Conservation (phyloP, 257 asterid genomes). For the Rhazya stricta region DNA sequence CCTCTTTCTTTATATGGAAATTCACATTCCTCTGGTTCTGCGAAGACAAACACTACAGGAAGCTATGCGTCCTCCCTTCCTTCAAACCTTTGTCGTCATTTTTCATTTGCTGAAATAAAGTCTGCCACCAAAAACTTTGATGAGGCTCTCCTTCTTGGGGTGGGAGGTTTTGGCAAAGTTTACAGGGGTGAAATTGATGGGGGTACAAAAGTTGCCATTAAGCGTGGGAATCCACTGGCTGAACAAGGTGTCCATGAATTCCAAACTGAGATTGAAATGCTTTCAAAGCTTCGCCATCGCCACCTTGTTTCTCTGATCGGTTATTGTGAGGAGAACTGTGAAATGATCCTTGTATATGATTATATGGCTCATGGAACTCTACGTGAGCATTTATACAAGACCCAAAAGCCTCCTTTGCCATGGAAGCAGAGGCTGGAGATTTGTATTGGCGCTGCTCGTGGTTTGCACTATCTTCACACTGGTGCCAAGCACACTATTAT, state of each 20-base stretch:
- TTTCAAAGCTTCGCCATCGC: slow-evolving; percentile 86
- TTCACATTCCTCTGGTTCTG: slow-evolving; percentile 69
- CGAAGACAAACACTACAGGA: slow-evolving; percentile 75
- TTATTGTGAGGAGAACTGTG: slow-evolving; percentile 83
- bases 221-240: slow-evolving; percentile 89
- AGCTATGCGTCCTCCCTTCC: slow-evolving; percentile 85
- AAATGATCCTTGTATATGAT: slow-evolving; percentile 87
- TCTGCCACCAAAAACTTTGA: slow-evolving; percentile 78
- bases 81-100: slow-evolving; percentile 80
- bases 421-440: slow-evolving; percentile 95
- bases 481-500: slow-evolving; percentile 86
- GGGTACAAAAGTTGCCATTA: slow-evolving; percentile 80
- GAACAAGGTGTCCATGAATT: slow-evolving; percentile 86
- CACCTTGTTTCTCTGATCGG: slow-evolving; percentile 86
- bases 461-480: slow-evolving; percentile 82
- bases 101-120: slow-evolving; percentile 78
- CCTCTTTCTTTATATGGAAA: slow-evolving; percentile 82
- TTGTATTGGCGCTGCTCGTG: slow-evolving; percentile 87
- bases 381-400: slow-evolving; percentile 85
- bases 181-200: slow-evolving; percentile 82
- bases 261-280: slow-evolving; percentile 94
- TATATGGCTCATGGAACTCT: slow-evolving; percentile 87
- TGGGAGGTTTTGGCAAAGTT: slow-evolving; percentile 88
- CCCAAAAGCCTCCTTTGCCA: slow-evolving; percentile 76
- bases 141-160: slow-evolving; percentile 74